phyloP scores from a whole-genome alignment of 2,329 filamentous ascomycete genomes.

The Arthrobotrys sinensis region DNA sequence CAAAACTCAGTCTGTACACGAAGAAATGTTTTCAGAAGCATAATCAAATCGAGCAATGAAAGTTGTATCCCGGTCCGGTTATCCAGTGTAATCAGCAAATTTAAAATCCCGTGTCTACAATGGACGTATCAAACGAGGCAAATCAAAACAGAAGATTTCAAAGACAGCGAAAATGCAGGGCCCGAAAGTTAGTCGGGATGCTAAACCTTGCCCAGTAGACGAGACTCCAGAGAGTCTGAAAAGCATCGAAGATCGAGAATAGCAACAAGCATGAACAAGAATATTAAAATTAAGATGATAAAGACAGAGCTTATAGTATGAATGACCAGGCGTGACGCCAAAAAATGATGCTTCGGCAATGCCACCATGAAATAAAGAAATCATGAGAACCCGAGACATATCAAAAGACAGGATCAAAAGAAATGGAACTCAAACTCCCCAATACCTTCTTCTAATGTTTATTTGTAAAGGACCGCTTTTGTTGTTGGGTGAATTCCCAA shows the following conservation, averaged over 20 bases:
- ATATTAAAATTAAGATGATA: constrained; percentile 55
- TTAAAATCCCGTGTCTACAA: constrained; percentile 61
- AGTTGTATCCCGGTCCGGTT: constrained; percentile 60
- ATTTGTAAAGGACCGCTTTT: constrained; percentile 60
- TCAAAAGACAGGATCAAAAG: constrained; percentile 28
- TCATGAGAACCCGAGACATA: constrained; percentile 49
- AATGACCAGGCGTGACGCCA: constrained; percentile 49
- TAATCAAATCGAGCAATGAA: constrained; percentile 27
- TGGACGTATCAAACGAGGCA: constrained; percentile 41
- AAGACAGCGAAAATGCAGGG: constrained; percentile 14
- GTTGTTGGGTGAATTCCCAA: constrained; percentile 38
- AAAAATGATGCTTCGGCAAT: constrained; percentile 56
- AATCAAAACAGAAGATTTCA: constrained; percentile 18
- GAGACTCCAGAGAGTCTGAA: constrained; percentile 16
- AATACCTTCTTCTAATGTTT: constrained; percentile 60
- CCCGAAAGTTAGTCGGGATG: constrained; percentile 21
- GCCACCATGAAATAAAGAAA: constrained; percentile 37
- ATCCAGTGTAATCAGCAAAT: constrained; percentile 61
- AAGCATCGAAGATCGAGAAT: constrained; percentile 12
- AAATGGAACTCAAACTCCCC: constrained; percentile 55
- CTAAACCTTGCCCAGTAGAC: constrained; percentile 14
- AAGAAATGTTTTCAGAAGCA: constrained; percentile 5
- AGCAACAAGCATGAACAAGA: constrained; percentile 43
- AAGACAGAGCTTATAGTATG: constrained; percentile 35
- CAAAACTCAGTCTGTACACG: constrained; percentile 55